Evolutionary conservation across 2,329 filamentous ascomycete species (phyloP), one percentile per base, ranked within the genome.

Genomic region (Sporothrix pseudoabietina): DNA sequence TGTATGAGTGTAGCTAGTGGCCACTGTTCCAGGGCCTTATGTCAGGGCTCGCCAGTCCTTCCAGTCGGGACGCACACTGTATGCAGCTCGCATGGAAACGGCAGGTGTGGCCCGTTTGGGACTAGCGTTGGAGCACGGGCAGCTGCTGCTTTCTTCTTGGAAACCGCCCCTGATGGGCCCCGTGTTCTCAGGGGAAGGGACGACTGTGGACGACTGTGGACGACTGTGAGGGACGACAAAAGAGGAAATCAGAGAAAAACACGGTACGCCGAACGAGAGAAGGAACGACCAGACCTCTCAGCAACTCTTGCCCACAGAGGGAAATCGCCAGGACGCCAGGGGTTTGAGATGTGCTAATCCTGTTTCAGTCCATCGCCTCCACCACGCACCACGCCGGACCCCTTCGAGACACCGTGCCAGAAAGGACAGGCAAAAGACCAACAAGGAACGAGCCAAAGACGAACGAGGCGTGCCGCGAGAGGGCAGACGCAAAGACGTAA

Each of bases 281-380:
- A 63, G 19, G 59, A 63, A 63, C 19, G 19, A 63, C 39, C 30
- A 63, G 39, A 41, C 16, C 26, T 30, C 9, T 7, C 35, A 52
- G 55, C 32, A 59, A 32, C 52, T 54, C 6, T 32, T 39, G 9
- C 32, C 57, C 39, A 65, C 39, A 19, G 16, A 41, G 26, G 49
- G 39, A 41, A 14, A 59, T 16, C 10, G 69, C 66, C 54, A 71
- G 69, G 66, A 69, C 30, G 66, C 73, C 73, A 75, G 75, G 73
- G 71, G 69, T 73, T 71, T 73, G 66, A 55, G 35, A 30, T 65
- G 73, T 76, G 73, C 75, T 76, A 76, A 76, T 75, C 75, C 75
- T 72, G 75, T 76, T 76, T 76, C 75, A 76, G 75, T 70, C 55
- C 41, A 71, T 68, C 59, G 44, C 72, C 55, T 41, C 70, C 63